Conservation (phyloP, 495 filamentous ascomycete species). For the Bathelium albidoporum region DNA sequence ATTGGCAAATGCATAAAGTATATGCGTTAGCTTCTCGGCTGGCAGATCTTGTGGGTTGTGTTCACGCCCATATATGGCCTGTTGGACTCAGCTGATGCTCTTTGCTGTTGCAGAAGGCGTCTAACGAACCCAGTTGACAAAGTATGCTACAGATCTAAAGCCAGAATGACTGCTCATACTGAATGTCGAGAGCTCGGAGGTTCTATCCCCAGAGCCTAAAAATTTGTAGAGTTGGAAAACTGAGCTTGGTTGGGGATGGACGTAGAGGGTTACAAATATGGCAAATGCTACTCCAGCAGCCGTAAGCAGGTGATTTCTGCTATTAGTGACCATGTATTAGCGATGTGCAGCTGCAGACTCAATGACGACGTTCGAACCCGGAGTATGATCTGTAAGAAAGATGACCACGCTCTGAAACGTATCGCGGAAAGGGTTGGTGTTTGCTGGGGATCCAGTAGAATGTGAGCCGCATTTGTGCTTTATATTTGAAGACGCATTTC, state of each 20-base stretch:
- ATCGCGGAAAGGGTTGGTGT: too few relatives aligned
- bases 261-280: background rate
- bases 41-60: constrained; percentile 83
- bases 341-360: too few relatives aligned
- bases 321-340: background rate
- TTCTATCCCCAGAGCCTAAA: background rate
- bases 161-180: constrained; percentile 35
- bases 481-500: too few relatives aligned
- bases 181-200: background rate
- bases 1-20: constrained; percentile 87
- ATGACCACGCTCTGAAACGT: background rate
- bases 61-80: constrained; percentile 79
- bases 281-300: background rate
- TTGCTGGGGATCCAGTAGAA: too few relatives aligned
- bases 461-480: too few relatives aligned
- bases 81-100: constrained; percentile 8
- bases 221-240: background rate
- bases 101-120: background rate
- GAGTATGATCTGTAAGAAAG: too few relatives aligned
- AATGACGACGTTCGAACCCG: background rate
- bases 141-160: constrained; percentile 70
- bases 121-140: constrained; percentile 57
- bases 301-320: background rate
- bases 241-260: background rate
- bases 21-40: constrained; percentile 77